phyloP scores from a whole-genome alignment of 2,329 filamentous ascomycete species.

The Penicillium sp. region DNA sequence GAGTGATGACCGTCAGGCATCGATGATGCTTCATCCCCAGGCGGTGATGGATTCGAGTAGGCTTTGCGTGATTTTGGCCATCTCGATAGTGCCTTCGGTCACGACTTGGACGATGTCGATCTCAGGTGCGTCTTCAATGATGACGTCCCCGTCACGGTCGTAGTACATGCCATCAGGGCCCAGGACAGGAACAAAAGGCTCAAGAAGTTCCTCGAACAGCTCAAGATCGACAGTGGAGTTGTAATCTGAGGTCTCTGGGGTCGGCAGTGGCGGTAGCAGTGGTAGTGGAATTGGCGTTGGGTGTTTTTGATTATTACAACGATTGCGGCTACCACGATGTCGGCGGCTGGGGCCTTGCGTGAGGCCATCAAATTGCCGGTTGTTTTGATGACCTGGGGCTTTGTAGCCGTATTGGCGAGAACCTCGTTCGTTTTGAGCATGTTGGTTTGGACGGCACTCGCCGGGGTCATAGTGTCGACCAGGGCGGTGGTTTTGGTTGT shows the following conservation, averaged over 20 bases:
- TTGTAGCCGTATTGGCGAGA: not conserved
- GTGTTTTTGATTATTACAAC: not conserved
- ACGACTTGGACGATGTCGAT: not conserved
- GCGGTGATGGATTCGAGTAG: not conserved
- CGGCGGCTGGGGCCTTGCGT: not conserved
- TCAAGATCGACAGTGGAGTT: not conserved
- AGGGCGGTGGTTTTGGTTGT: not conserved
- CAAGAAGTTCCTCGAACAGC: not conserved
- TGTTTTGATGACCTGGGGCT: not conserved
- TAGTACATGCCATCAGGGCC: not conserved
- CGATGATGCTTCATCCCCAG: not conserved
- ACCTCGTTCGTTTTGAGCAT: not conserved
- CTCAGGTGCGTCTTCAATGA: not conserved
- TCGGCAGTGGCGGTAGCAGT: not conserved
- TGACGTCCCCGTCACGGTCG: not conserved
- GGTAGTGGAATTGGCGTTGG: not conserved
- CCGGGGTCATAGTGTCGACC: not conserved
- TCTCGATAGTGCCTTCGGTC: not conserved
- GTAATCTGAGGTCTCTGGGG: not conserved
- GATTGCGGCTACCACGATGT: not conserved
- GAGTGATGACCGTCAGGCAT: not conserved
- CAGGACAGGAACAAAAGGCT: not conserved
- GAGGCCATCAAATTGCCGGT: not conserved
- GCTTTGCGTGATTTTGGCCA: not conserved
- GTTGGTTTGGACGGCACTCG: not conserved